Conservation (phyloP, 73 alveolate species). For the Blepharisma stoltei region DNA sequence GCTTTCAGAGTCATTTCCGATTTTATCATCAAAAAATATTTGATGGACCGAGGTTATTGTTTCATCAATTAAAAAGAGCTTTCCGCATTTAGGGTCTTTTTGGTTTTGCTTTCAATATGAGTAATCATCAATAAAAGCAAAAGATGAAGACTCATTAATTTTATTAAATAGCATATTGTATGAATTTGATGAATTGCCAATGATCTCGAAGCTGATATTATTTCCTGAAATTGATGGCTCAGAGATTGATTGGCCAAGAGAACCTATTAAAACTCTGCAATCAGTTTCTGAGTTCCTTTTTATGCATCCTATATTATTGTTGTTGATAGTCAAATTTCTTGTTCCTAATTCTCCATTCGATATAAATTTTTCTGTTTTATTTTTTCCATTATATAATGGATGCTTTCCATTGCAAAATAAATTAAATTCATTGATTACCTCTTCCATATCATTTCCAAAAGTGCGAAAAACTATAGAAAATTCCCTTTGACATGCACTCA, state of each 20-base stretch:
- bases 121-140: conserved; percentile 85
- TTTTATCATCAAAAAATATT: conserved; percentile 96
- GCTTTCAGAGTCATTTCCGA: conserved; percentile 53
- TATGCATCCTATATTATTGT: conserved; percentile 42
- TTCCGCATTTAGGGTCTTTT: conserved; percentile 57
- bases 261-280: conserved; percentile 62
- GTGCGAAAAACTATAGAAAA: conserved; percentile 91
- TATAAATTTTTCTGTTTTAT: conserved; percentile 70
- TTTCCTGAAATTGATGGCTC: conserved; percentile 29
- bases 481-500: conserved; percentile 80
- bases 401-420: conserved; percentile 95
- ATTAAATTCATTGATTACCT: conserved; percentile 84
- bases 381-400: conserved; percentile 89
- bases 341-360: conserved; percentile 92
- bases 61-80: conserved; percentile 79
- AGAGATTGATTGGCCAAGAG: conserved; percentile 56
- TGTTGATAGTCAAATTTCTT: conserved; percentile 74
- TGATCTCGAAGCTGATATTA: background rate
- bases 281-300: background rate
- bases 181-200: background rate
- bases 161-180: background rate
- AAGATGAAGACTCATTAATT: conserved; percentile 45
- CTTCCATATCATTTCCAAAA: conserved; percentile 76
- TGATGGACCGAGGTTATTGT: conserved; percentile 81
- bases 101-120: conserved; percentile 51